phyloP scores from a whole-genome alignment of 495 filamentous ascomycete genomes.

The Penicillium mononematosum region DNA sequence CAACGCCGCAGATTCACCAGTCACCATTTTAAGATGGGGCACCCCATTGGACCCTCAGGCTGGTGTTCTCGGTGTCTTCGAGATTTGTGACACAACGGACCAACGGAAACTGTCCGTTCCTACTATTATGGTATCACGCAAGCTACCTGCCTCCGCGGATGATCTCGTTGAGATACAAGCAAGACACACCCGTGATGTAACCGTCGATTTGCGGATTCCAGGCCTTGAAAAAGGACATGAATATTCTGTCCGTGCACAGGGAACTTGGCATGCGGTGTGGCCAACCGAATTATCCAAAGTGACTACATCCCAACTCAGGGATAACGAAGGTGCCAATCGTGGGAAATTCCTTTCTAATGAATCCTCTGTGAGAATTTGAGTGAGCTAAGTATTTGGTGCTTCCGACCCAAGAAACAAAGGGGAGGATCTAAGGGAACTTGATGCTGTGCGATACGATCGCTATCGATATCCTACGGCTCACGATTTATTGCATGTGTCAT shows the following conservation, averaged over 20 bases:
- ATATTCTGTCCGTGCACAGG: constrained; percentile 31
- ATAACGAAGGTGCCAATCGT: constrained; percentile 16
- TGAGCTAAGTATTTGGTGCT: neutral
- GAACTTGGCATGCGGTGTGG: constrained; percentile 38
- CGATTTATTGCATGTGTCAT: neutral
- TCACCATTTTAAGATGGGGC: constrained; percentile 51
- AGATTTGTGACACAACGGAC: constrained; percentile 35
- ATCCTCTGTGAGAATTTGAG: constrained; percentile 14
- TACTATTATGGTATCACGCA: constrained; percentile 45
- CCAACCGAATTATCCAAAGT: constrained; percentile 21
- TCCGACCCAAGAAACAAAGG: neutral
- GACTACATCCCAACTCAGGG: constrained; percentile 19
- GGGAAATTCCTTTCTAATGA: constrained; percentile 29
- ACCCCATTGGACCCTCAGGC: constrained; percentile 50
- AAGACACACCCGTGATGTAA: constrained; percentile 16
- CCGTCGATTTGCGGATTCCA: constrained; percentile 18
- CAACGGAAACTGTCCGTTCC: constrained; percentile 35
- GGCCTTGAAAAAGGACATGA: constrained; percentile 23
- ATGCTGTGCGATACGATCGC: neutral
- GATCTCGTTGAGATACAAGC: constrained; percentile 45
- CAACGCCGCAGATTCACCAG: constrained; percentile 38
- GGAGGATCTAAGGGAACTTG: neutral
- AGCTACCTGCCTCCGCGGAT: constrained; percentile 40
- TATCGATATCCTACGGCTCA: neutral
- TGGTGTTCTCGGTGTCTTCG: constrained; percentile 45